These are phyloP conservation scores for Suillus placidus DNA, from an alignment of 768 basidiomycete species.

Conservation along the genomic window DNA sequence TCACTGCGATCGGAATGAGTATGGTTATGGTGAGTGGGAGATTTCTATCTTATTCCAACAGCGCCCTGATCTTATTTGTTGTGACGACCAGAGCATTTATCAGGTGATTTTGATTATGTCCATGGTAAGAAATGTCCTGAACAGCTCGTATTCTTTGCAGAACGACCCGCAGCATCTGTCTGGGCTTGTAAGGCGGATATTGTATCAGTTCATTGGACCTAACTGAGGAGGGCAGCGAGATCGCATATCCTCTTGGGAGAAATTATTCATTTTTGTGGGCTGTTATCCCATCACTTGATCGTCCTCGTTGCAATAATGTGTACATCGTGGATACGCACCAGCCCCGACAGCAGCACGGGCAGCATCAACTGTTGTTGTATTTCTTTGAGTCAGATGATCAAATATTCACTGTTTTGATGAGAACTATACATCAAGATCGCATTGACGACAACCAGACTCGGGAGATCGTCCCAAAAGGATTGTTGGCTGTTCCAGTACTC, in stretches of 20 bases:
- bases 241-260: background rate
- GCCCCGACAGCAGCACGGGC: background rate
- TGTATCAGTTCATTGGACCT: conserved; percentile 90
- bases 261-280: background rate
- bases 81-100: conserved; percentile 63
- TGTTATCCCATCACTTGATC: background rate
- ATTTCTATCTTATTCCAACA: background rate
- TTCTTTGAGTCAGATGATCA: background rate
- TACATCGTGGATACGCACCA: background rate
- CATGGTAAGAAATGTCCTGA: background rate
- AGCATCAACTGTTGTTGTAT: background rate
- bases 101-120: conserved; percentile 44
- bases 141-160: conserved; percentile 26
- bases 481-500: too few relatives aligned
- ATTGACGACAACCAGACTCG: background rate
- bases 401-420: background rate
- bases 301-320: background rate
- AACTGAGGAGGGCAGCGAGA: conserved; percentile 47
- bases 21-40: conserved; percentile 78
- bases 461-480: background rate
- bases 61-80: background rate
- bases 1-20: conserved; percentile 80
- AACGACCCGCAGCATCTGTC: conserved; percentile 81
- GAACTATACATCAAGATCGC: background rate
- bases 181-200: conserved; percentile 74